Evolutionary conservation across 371 early-diverging fungal genomes (phyloP).

Genomic region (Sanchytrium tribonematis): DNA sequence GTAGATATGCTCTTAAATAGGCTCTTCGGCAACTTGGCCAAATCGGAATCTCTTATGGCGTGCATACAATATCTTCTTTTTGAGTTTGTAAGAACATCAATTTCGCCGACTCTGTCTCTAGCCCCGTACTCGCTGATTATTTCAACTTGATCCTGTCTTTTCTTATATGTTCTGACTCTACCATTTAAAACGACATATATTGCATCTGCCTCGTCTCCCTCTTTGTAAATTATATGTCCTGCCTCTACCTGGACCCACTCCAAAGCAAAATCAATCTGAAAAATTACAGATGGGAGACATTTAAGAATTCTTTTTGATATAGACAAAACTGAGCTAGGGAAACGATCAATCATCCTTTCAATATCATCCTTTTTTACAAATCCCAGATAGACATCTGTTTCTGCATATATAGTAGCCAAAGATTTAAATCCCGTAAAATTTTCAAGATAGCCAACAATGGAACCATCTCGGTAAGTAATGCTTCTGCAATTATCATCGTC

Average conservation of each 20-base stretch:
- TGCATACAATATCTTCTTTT: slow-evolving; percentile 64
- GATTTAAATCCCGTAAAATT: slow-evolving; percentile 33
- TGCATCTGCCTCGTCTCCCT: slow-evolving; percentile 47
- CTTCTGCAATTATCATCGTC: neutral
- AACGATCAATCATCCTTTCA: slow-evolving; percentile 50
- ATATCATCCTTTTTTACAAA: slow-evolving; percentile 46
- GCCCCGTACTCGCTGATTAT: slow-evolving; percentile 75
- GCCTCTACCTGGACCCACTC: slow-evolving; percentile 84
- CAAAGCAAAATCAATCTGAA: slow-evolving; percentile 73
- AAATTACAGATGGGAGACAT: slow-evolving; percentile 30
- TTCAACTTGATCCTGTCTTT: slow-evolving; percentile 25
- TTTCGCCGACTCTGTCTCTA: slow-evolving; percentile 76
- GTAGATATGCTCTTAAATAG: slow-evolving; percentile 65
- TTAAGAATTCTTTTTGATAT: slow-evolving; percentile 55
- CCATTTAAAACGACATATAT: slow-evolving; percentile 80
- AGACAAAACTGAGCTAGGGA: slow-evolving; percentile 47
- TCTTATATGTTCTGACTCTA: slow-evolving; percentile 53
- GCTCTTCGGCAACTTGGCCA: slow-evolving; percentile 77
- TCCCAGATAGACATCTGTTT: slow-evolving; percentile 50
- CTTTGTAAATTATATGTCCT: slow-evolving; percentile 62
- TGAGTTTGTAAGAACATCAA: slow-evolving; percentile 39
- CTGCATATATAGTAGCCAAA: slow-evolving; percentile 48
- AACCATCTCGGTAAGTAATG: neutral
- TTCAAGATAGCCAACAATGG: neutral
- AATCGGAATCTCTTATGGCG: slow-evolving; percentile 83